Evolutionary conservation across 306 rosid genomes (phyloP), one percentile per base, ranked within the genome.

Genomic region (Astragalus glycyphyllos): DNA sequence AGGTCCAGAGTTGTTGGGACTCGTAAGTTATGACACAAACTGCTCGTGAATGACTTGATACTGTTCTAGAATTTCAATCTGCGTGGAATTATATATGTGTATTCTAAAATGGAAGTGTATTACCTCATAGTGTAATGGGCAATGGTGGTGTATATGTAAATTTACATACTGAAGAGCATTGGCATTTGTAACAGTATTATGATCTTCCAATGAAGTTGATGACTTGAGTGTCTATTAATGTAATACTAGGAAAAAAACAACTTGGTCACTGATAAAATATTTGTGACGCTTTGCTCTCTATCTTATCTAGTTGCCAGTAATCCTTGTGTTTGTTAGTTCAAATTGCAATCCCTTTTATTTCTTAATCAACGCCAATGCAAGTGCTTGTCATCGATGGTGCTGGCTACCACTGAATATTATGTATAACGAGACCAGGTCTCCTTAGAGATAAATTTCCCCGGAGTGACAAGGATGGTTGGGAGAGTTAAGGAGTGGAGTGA

Each of bases 1-100:
- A 86, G 97, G 97, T 54, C 97, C 98, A 8, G 97, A 93, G 82
- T 81, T 93, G 88, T 71, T 88, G 87, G 97, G 98, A 65, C 97
- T 90, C 3, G 98, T 90, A 65, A 87, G 86, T 74, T 93, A 93
- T 5, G 98, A 93, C 79, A 93, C 97, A 65, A 87, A 90, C 88
- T 93, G 98, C 92, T 81, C 86, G 8, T 93, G 86, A 91, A 45
- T 70, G 23, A 72, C 26, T 6, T 45, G 77, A 68, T 60, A 86
- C 64, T 16, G 67, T 66, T 23, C 29, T 23, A 79, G 84, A 73
- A 62, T 74, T 80, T 53, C 68, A 61, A 68, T 60, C 80, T 54
- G 65, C 7, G 74, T 70, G 45, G 69, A 62, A 72, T 56, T 81
- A 83, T 78, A 83, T 78, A 82, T 73, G 65, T 76, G 77, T 80